Percentiles rank a stretch among this genome's conserved stretches.
Evolutionary conservation across 192 early-diverging fungal species (phyloP).

Genomic region (Linnemannia exigua): DNA sequence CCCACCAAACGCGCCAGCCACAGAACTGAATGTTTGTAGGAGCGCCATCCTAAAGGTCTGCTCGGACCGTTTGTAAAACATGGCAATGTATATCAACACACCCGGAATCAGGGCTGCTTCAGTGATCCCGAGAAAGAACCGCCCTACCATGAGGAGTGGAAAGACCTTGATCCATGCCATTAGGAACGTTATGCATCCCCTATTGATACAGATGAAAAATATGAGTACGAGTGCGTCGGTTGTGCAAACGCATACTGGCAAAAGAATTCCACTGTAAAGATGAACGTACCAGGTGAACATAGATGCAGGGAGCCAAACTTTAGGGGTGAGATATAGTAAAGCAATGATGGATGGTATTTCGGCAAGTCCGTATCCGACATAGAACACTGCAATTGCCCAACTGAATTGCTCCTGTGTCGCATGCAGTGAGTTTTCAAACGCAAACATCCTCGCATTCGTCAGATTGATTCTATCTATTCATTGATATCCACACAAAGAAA

Average conservation of each 20-base stretch:
- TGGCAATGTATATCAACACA: constrained; percentile 63
- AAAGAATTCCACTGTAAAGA: too few relatives aligned
- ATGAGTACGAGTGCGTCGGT: not conserved
- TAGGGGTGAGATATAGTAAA: constrained; percentile 31
- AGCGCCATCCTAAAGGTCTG: constrained; percentile 66
- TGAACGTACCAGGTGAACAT: constrained; percentile 45
- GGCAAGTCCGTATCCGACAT: constrained; percentile 36
- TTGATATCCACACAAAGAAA: not conserved
- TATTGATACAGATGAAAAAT: not conserved
- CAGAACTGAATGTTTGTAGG: constrained; percentile 60
- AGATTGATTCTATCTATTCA: constrained; percentile 34
- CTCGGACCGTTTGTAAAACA: constrained; percentile 70
- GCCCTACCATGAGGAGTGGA: not conserved
- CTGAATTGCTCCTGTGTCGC: constrained; percentile 30
- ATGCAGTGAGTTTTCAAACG: constrained; percentile 29
- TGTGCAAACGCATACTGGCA: not conserved
- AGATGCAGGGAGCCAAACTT: constrained; percentile 42
- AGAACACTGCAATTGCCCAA: constrained; percentile 41
- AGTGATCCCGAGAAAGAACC: constrained; percentile 32
- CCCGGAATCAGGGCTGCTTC: constrained; percentile 72
- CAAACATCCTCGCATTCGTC: constrained; percentile 44
- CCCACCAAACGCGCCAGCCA: constrained; percentile 70
- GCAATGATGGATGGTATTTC: constrained; percentile 38
- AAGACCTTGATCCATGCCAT: constrained; percentile 32
- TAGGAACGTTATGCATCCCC: constrained; percentile 36